These are phyloP conservation scores for Rhododendron mucronatum DNA, from an alignment of 148 eudicot species.

Conservation along the genomic window DNA sequence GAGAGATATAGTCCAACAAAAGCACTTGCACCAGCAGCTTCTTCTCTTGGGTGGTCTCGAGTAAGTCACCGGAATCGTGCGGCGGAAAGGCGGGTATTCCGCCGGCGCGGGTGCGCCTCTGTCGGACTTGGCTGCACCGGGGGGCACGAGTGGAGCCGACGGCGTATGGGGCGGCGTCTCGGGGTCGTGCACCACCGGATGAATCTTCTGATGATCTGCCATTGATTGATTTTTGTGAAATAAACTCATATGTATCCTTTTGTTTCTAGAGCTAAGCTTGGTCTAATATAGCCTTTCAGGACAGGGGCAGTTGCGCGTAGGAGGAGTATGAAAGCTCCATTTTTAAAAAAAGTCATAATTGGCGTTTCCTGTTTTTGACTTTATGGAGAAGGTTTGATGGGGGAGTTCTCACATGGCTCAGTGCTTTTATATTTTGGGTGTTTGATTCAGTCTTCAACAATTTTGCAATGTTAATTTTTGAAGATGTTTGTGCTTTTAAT, in stretches of 20 bases:
- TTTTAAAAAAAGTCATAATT: background rate
- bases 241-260: background rate
- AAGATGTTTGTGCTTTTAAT: background rate
- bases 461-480: background rate
- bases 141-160: slow-evolving; percentile 33
- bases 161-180: slow-evolving; percentile 30
- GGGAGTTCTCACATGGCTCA: background rate
- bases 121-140: slow-evolving; percentile 29
- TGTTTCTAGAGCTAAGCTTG: background rate
- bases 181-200: slow-evolving; percentile 27
- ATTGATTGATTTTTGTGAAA: background rate
- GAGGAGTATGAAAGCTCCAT: background rate
- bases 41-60: slow-evolving; percentile 34
- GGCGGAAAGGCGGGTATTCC: slow-evolving; percentile 12
- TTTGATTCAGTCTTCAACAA: background rate
- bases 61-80: slow-evolving; percentile 26
- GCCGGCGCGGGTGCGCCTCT: slow-evolving; percentile 17
- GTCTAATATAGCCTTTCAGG: background rate
- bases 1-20: slow-evolving; percentile 35
- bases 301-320: background rate
- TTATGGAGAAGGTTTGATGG: background rate
- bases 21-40: slow-evolving; percentile 28
- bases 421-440: background rate
- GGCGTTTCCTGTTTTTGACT: slow-evolving; percentile 24
- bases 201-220: background rate